These are phyloP conservation scores for Pyricularia pennisetigena DNA, from an alignment of 2,329 filamentous ascomycete species.

Conservation along the genomic window DNA sequence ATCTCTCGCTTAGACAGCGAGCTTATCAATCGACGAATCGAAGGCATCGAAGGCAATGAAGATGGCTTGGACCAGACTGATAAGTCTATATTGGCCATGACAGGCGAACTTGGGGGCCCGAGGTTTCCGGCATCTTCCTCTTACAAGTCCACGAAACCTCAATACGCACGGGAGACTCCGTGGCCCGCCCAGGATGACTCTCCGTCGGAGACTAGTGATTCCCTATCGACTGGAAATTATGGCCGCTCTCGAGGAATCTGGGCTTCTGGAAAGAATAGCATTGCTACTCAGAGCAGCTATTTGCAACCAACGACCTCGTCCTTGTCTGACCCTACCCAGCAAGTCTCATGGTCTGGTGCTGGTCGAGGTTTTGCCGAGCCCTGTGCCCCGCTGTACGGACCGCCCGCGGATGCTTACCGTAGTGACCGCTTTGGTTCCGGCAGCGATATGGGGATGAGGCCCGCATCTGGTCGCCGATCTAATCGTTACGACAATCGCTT, in stretches of 20 bases:
- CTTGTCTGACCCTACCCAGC: conserved; percentile 23
- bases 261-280: conserved; percentile 36
- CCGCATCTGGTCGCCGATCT: conserved; percentile 30
- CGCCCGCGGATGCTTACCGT: conserved; percentile 28
- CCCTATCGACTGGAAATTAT: conserved; percentile 39
- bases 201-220: conserved; percentile 47
- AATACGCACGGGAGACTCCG: conserved; percentile 29
- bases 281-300: conserved; percentile 15
- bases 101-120: neutral
- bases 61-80: neutral
- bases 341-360: conserved; percentile 37
- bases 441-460: conserved; percentile 34
- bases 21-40: conserved; percentile 27
- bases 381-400: conserved; percentile 19
- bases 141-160: conserved; percentile 22
- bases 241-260: conserved; percentile 47
- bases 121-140: neutral
- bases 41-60: neutral
- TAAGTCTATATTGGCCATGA: neutral
- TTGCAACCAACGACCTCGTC: conserved; percentile 16
- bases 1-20: conserved; percentile 65
- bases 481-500: conserved; percentile 35
- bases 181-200: conserved; percentile 47
- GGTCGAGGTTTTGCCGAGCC: conserved; percentile 32
- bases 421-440: conserved; percentile 38